phyloP scores from a whole-genome alignment of 2,329 filamentous ascomycete species.

The Exophiala lecanii-corni region DNA sequence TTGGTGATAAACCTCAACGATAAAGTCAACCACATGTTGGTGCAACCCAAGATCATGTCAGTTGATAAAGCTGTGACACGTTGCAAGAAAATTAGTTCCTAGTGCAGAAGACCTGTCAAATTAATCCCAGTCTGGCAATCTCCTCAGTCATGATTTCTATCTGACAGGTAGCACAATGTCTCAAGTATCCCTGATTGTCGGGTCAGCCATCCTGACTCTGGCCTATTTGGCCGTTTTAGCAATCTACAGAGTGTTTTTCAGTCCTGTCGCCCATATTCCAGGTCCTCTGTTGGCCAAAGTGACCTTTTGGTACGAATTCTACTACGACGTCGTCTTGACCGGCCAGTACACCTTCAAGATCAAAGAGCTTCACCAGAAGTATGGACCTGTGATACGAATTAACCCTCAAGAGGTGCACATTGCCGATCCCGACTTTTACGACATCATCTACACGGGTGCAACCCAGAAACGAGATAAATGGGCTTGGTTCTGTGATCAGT shows the following conservation, averaged over 20 bases:
- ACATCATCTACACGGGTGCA: conserved; percentile 30
- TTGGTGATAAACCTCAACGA: no score
- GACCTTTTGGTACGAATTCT: conserved; percentile 29
- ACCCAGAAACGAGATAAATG: conserved; percentile 28
- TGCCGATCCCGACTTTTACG: conserved; percentile 31
- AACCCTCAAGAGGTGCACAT: conserved; percentile 32
- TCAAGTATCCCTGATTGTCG: neutral
- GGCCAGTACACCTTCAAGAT: conserved; percentile 34
- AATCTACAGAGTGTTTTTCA: conserved; percentile 21
- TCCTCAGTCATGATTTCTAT: neutral
- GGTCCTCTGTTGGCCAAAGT: conserved; percentile 32
- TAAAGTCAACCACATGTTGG: neutral
- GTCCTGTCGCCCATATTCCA: conserved; percentile 23
- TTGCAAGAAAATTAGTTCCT: neutral
- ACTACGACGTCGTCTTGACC: conserved; percentile 30
- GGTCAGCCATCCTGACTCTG: neutral
- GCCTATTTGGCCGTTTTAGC: conserved; percentile 7
- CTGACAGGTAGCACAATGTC: conserved; percentile 3
- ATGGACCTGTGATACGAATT: conserved; percentile 35
- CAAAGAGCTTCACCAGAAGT: conserved; percentile 32
- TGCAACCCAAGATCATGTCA: neutral
- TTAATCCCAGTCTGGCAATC: no score
- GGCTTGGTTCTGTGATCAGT: conserved; percentile 11
- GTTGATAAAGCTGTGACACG: neutral
- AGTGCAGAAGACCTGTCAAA: neutral